Evolutionary conservation across 495 filamentous ascomycete genomes (phyloP), one percentile per base, ranked within the genome.

Genomic region (Neurospora sp.): DNA sequence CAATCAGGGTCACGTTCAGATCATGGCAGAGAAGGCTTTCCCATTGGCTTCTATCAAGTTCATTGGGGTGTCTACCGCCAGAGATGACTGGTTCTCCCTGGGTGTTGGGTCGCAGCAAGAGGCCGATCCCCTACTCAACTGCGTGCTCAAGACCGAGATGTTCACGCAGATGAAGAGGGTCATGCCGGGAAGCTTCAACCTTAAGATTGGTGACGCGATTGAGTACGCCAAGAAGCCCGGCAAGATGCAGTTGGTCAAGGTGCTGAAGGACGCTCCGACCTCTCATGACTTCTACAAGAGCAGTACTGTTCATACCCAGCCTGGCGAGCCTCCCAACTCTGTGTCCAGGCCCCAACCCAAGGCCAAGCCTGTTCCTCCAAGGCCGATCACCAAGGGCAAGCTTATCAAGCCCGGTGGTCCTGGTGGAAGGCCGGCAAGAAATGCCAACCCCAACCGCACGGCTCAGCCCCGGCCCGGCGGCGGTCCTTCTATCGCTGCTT

Each of bases 221-320:
- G 93, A 98, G 79, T 99, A 96, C 82, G 94, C 95, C 78, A 99
- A 98, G 88, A 99, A 99, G 84, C 96, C 96, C 4, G 93, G 94
- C 41, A 99, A 99, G 85, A 87, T 92, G 78, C 90, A 93, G 60
- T 77, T 87, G 3, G 90, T 99, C 76, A 98, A 98, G 86, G 92
- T 90, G 3, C 78, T 97, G 74, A 97, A 97, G 82, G 96, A 99
- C 79, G 84, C 87, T 3, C 89, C 93, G 6, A 86, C 86, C 14
- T 85, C 90, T n/a, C 88, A 91, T 49, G 96, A 98, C 79, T 86
- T 90, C 76, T 99, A 99, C 86, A 99, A 99, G 87, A 96, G 93
- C 76, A 90, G 92, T 72, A 91, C 91, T 11, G 90, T 99, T 73
- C 96, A 97, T 78, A 97, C 94, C 2, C 89, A 89, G 37, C 90